Evolutionary conservation across 169 alveolate species (phyloP), one percentile per base, ranked within the genome.

Genomic region (Babesia caballi): DNA sequence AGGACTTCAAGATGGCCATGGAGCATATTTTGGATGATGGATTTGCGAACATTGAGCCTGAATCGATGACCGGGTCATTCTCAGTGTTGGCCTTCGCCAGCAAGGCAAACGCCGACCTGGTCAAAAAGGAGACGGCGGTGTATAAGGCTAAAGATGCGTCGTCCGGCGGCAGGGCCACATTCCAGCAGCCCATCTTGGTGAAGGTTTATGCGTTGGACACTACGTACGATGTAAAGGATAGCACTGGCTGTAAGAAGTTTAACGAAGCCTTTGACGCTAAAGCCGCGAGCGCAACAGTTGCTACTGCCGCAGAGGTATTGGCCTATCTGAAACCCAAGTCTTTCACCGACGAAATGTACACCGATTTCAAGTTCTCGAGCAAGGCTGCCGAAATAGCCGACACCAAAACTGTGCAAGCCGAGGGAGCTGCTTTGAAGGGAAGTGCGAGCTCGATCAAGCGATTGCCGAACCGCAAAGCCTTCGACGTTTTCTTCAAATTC

Each of bases 21-120:
- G 76, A 66, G 15, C 44, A 50, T 21, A 6, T 66, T 33, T 40
- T 66, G n/a, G 63, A 46, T 47, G 66, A 66, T 40, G 76, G 76
- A 4, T 50, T 66, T 23, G 66, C 51, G 12, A 59, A 47, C 28
- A 25, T 21, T 9, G 28, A 4, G 19, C 32, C 61, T n/a, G 46
- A 40, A 6, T 25, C 51, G 17, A n/a, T 46, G 59, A 28, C 35
- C 8, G 61, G 44, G 23, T 47, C 53, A 35, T 49, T 44, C 65
- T 57, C 57, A 12, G 57, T 44, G 4, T 15, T 49, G 56, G 66
- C 17, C 36, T 52, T 66, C 28, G 27, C n/a, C n/a, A n/a, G n/a
- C n/a, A n/a, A n/a, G n/a, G n/a, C n/a, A n/a, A n/a, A n/a, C n/a
- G n/a, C n/a, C n/a, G n/a, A n/a, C n/a, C n/a, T n/a, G n/a, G n/a